Evolutionary conservation across 2,329 filamentous ascomycete species (phyloP).

Genomic region (Calonectria pseudoreteaudii): DNA sequence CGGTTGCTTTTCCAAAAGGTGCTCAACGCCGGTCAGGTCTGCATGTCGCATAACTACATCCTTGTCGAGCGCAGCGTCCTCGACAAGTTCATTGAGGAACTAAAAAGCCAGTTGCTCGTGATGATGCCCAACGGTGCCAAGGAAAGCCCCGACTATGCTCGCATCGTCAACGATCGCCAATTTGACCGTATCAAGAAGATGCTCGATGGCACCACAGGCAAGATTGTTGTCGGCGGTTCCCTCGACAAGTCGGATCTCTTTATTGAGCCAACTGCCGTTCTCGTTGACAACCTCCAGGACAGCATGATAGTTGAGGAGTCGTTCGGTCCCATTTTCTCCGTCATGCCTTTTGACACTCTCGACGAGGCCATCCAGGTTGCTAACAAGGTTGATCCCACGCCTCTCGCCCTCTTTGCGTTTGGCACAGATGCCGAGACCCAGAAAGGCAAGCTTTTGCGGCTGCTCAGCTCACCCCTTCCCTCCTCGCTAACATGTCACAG

Average conservation of each 20-base stretch:
- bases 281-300: slow-evolving; percentile 75
- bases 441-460: slow-evolving; percentile 67
- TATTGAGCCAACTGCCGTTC: slow-evolving; percentile 94
- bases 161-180: slow-evolving; percentile 83
- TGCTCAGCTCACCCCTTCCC: not conserved
- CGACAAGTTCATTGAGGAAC: slow-evolving; percentile 76
- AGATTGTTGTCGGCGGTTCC: slow-evolving; percentile 87
- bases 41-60: slow-evolving; percentile 92
- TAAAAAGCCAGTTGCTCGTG: slow-evolving; percentile 77
- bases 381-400: slow-evolving; percentile 84
- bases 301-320: slow-evolving; percentile 89
- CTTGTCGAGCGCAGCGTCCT: slow-evolving; percentile 83
- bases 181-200: slow-evolving; percentile 89
- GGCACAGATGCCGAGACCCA: slow-evolving; percentile 83
- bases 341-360: slow-evolving; percentile 82
- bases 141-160: slow-evolving; percentile 80
- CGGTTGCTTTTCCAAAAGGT: slow-evolving; percentile 91
- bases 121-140: slow-evolving; percentile 89
- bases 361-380: slow-evolving; percentile 87
- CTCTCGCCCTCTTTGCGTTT: slow-evolving; percentile 87
- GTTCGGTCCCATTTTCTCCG: slow-evolving; percentile 92
- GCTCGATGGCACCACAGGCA: slow-evolving; percentile 86
- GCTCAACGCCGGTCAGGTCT: slow-evolving; percentile 89
- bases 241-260: slow-evolving; percentile 84
- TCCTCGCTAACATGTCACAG: slow-evolving; percentile 47